Percentiles rank a stretch among this genome's conserved stretches.
Conservation (phyloP, 1,284 basidiomycete species). For the Sporisorium graminicola region DNA sequence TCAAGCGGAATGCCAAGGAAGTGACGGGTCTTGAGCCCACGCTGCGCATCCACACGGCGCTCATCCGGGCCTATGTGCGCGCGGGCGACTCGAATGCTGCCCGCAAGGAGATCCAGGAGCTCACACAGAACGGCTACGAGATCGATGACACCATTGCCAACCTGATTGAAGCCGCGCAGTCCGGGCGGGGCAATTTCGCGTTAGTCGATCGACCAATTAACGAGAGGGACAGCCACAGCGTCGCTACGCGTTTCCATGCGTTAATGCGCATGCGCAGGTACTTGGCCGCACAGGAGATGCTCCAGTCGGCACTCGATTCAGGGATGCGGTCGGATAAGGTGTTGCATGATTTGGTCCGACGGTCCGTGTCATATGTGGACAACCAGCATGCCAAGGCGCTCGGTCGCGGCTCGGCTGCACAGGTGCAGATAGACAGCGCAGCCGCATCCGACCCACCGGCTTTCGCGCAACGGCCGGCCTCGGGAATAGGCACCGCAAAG, state of each 20-base stretch:
- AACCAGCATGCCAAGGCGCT: constrained; percentile 14
- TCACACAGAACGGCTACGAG: constrained; percentile 26
- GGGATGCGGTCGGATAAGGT: constrained; percentile 35
- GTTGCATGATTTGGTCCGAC: constrained; percentile 22
- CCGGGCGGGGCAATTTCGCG: constrained; percentile 10
- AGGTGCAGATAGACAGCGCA: too few relatives aligned
- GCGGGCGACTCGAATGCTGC: constrained; percentile 20
- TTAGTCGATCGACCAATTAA: constrained; percentile 26
- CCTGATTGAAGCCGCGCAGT: constrained; percentile 46
- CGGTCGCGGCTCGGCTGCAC: neutral
- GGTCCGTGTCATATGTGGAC: constrained; percentile 20
- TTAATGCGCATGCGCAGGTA: constrained; percentile 29
- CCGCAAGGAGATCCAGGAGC: constrained; percentile 32
- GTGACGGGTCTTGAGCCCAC: constrained; percentile 27
- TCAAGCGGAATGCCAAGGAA: constrained; percentile 41
- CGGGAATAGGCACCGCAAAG: neutral
- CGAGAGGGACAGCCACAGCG: constrained; percentile 15
- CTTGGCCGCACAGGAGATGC: constrained; percentile 42
- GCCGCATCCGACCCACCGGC: neutral
- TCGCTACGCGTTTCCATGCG: constrained; percentile 38
- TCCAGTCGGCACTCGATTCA: constrained; percentile 28
- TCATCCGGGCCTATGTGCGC: constrained; percentile 44
- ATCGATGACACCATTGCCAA: constrained; percentile 40
- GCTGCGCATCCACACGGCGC: constrained; percentile 45
- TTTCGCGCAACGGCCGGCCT: neutral